Percentiles rank a stretch among this genome's conserved stretches.
Evolutionary conservation across 129 eudicot genomes (phyloP).

Genomic region (Flaveria bidentis): DNA sequence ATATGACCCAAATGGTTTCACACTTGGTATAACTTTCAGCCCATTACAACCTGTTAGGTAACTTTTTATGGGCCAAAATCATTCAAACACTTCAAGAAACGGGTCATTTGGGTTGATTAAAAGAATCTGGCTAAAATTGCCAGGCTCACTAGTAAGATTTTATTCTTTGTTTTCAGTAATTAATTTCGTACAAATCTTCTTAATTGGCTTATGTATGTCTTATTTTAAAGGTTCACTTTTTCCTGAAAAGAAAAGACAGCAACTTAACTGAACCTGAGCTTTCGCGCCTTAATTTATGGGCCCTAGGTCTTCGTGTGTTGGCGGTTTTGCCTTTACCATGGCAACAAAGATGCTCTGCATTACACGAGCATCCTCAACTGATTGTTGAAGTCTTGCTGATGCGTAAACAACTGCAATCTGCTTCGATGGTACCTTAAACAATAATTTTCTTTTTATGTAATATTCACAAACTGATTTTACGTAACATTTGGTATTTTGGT

Average conservation of each 20-base stretch:
- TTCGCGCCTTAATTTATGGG: conserved; percentile 91
- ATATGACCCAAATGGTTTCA: not conserved
- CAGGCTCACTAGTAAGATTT: not conserved
- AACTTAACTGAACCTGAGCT: conserved; percentile 83
- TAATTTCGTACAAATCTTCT: not conserved
- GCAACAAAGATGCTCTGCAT: conserved; percentile 98
- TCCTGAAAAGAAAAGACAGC: conserved; percentile 89
- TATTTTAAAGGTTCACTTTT: conserved; percentile 85
- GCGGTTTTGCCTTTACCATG: conserved; percentile 96
- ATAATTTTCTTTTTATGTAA: not conserved
- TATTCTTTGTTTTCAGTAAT: not conserved
- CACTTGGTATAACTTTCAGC: conserved; percentile 1
- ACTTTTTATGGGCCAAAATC: not conserved
- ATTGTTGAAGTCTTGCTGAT: conserved; percentile 90
- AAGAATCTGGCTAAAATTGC: not conserved
- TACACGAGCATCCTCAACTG: conserved; percentile 95
- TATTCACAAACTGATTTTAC: not conserved
- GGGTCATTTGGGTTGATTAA: not conserved
- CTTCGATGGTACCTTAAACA: conserved; percentile 67
- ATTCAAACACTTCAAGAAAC: not conserved
- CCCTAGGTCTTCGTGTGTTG: conserved; percentile 92
- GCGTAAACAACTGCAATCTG: conserved; percentile 96
- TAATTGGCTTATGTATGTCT: conserved; percentile 14
- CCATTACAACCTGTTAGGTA: not conserved
- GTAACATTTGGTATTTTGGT: not conserved